Evolutionary conservation across 805 yeast genomes (phyloP), one percentile per base, ranked within the genome.

Genomic region (Candida sonorensis): DNA sequence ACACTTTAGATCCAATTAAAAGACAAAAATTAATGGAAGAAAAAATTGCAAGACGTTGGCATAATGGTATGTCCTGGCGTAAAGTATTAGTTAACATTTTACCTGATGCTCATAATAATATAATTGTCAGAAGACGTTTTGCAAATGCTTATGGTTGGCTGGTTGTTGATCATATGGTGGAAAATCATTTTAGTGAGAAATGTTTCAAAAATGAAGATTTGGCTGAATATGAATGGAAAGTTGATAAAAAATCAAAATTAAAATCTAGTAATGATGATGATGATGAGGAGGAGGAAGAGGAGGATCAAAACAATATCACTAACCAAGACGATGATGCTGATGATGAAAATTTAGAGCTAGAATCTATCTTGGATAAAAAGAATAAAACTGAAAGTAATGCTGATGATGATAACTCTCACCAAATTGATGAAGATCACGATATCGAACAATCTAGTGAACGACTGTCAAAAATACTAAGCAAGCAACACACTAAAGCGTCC

Each of bases 141-240:
- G 80, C 94, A 5, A 90, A 90, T 58, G 92, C 96, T 0, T 88
- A 81, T 58, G 98, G 98, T 2, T 86, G 96, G 92, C 85, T 83
- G 1, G 95, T 86, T 0, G 67, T 90, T n/a, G 81, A 79, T 27
- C 95, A 90, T 55, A 48, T 88, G 43, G 83, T 81, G 1, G 64
- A 71, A 11, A 70, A 73, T 34, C 92, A 83, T 59, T 83, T 83
- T 53, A 45, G 53, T 2, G 31, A 28, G 8, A 27, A 31, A 17
- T 39, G 50, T 4, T 36, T 41, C 16, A 40, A 38, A 10, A 57
- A 48, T 4, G 50, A 49, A 19, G 59, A 53, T 33, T 15, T 37
- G 4, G 23, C 34, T 7, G 40, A 40, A 10, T 51, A 45, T 38
- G 43, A 41, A 20, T 35, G 51, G 37, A 33, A 30, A n/a, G 20